Evolutionary conservation across 1,284 basidiomycete genomes (phyloP), one percentile per base, ranked within the genome.

Genomic region (Entoloma clypeatum): DNA sequence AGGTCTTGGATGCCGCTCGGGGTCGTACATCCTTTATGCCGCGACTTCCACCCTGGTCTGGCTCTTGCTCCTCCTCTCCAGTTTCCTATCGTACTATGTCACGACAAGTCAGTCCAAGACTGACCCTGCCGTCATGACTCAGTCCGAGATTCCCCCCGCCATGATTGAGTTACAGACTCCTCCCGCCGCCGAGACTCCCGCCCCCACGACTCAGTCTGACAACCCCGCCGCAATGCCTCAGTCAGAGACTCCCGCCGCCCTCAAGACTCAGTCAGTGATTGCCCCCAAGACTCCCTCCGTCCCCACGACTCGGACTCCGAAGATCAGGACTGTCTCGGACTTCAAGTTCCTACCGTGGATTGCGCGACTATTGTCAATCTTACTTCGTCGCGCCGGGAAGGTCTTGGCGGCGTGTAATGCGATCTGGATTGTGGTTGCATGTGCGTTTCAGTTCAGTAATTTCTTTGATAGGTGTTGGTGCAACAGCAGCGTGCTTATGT

Each of bases 1-100:
- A 58, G 62, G 62, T 3, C 45, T 72, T 2, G 69, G 67, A 2
- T 72, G 71, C 42, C 63, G 67, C 29, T 67, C 66, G 3, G 57
- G 60, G 1, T 47, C 60, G 1, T 69, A 68, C 43, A 8, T 71
- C 29, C 18, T 63, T 11, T 71, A 72, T 30, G 70, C 61, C 4
- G 19, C 34, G 1, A 1, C 61, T 2, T 67, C 69, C 0, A 70
- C 64, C 1, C 1, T 56, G 4, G 55, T 62, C 14, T 71, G 68
- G 68, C 29, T 62, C 1, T 6, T 68, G 1, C 57, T 73, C 8
- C 45, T 71, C n/a, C 25, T 39, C 2, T 70, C 70, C 7, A 64
- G 62, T 43, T 22, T 58, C 4, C 57, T 71, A 3, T 51, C 57
- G 14, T 59, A 69, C 36, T 63, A 63, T 30, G 57, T 52, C 0